Conservation (phyloP, 1,284 basidiomycete genomes). For the Trametes pubescens region DNA sequence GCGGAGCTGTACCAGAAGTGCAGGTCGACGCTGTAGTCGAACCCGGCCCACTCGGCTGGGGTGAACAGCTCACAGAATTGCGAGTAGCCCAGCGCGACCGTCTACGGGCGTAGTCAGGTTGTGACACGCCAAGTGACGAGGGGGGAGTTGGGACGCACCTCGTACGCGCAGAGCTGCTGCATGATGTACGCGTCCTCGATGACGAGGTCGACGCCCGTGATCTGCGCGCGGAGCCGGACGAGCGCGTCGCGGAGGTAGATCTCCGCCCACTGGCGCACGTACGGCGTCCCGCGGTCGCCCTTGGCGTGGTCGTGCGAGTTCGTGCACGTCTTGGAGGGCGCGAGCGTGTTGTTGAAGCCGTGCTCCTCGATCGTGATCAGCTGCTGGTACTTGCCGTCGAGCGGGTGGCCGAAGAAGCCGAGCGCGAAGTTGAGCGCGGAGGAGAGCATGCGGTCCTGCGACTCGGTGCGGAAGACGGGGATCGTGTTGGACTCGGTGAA, state of each 20-base stretch:
- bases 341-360: conserved; percentile 84
- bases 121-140: neutral
- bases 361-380: conserved; percentile 79
- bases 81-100: conserved; percentile 89
- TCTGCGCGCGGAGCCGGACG: conserved; percentile 63
- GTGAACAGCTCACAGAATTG: conserved; percentile 92
- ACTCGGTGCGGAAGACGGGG: conserved; percentile 90
- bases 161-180: conserved; percentile 87
- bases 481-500: conserved; percentile 78
- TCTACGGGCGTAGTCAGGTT: conserved; percentile 53
- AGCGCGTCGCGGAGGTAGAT: conserved; percentile 77
- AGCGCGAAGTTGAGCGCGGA: conserved; percentile 87
- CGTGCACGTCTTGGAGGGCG: conserved; percentile 77
- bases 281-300: conserved; percentile 62
- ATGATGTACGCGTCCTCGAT: conserved; percentile 77
- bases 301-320: conserved; percentile 61
- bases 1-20: conserved; percentile 70
- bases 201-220: conserved; percentile 72
- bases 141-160: conserved; percentile 53
- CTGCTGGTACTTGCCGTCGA: conserved; percentile 80
- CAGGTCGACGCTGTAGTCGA: conserved; percentile 66
- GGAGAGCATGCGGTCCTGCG: conserved; percentile 86
- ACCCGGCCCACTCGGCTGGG: conserved; percentile 89
- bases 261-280: conserved; percentile 68
- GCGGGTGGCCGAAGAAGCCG: conserved; percentile 88